Percentiles rank a stretch among this genome's conserved stretches.
These are phyloP conservation scores for Haplosporangium gracile DNA, from an alignment of 192 early-diverging fungal genomes.

Conservation along the genomic window DNA sequence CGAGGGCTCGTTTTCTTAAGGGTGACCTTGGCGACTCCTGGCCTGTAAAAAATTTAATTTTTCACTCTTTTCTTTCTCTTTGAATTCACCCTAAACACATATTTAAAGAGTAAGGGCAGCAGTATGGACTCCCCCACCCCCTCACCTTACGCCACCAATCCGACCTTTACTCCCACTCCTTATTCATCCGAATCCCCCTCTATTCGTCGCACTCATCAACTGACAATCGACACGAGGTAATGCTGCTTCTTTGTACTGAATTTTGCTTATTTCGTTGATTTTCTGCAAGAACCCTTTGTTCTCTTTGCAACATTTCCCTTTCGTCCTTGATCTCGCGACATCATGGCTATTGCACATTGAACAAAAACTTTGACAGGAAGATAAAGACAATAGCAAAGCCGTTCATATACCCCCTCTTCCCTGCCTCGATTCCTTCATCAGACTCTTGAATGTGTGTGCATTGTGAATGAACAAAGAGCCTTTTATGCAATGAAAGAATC, in stretches of 20 bases:
- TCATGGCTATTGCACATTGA: too few species aligned
- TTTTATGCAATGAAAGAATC: background rate
- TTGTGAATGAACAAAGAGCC: background rate
- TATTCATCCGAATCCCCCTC: background rate
- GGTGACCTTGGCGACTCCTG: background rate
- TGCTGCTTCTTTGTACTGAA: too few species aligned
- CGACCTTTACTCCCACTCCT: background rate
- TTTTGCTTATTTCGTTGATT: too few species aligned
- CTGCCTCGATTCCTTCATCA: background rate
- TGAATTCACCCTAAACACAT: background rate
- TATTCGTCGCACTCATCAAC: background rate
- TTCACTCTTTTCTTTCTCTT: background rate
- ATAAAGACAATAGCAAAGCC: too few species aligned
- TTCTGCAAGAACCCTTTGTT: too few species aligned
- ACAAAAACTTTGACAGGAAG: too few species aligned
- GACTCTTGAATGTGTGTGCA: background rate
- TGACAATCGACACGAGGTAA: background rate
- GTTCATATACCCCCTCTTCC: background rate
- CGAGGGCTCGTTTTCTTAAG: background rate
- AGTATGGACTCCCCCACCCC: background rate
- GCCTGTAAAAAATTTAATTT: background rate
- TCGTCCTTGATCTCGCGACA: too few species aligned
- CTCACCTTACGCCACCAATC: slow-evolving; percentile 18
- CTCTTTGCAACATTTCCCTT: too few species aligned
- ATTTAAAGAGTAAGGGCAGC: background rate